Evolutionary conservation across 2,329 filamentous ascomycete genomes (phyloP), one percentile per base, ranked within the genome.

Genomic region (Leptodontidium sp.): DNA sequence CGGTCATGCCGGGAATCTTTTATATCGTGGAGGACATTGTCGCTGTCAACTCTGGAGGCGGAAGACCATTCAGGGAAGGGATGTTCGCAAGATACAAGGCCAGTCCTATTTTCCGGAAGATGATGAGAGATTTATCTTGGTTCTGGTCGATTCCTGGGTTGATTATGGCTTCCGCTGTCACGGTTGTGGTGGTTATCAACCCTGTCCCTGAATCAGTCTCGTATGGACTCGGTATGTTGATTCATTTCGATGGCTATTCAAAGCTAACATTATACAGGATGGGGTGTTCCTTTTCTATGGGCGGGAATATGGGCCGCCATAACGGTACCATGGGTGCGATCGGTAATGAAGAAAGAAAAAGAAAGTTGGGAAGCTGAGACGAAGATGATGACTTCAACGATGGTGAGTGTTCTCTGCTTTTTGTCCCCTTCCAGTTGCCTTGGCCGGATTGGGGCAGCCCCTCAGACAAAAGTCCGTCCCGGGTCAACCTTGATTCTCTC

Each of bases 1-100:
- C 81, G 76, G 86, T 90, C 67, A 83, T 86, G 2, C 90, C 90
- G 0, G 85, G 87, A 2, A 83, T 87, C 1, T 89, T 90, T 73
- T 90, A 89, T 61, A 83, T 91, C 38, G 86, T 91, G 32, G 90
- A 92, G 78, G 90, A 92, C 73, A 84, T 91, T 29, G 84, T 90
- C 15, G 88, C 87, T 4, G 90, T 92, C 50, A 90, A 91, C 75
- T 89, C 88, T 24, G 85, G 84, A 3, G 89, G 87, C 11, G 86
- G 86, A 0, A 82, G 84, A 67, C 82, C 81, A 0, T 83, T 79
- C 55, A 78, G 82, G 53, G 81, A 83, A 65, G 81, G 81, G 11
- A 74, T 82, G 32, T 78, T 81, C 26, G 82, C 81, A 9, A 76
- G 82, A 26, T 83, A 82, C 70, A 76, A 79, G 65, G 81, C 81